A percentile compares a stretch with the other conserved stretches of the same genome.
Evolutionary conservation across 2,329 filamentous ascomycete genomes (phyloP).

Genomic region (Drechslerella dactyloides): DNA sequence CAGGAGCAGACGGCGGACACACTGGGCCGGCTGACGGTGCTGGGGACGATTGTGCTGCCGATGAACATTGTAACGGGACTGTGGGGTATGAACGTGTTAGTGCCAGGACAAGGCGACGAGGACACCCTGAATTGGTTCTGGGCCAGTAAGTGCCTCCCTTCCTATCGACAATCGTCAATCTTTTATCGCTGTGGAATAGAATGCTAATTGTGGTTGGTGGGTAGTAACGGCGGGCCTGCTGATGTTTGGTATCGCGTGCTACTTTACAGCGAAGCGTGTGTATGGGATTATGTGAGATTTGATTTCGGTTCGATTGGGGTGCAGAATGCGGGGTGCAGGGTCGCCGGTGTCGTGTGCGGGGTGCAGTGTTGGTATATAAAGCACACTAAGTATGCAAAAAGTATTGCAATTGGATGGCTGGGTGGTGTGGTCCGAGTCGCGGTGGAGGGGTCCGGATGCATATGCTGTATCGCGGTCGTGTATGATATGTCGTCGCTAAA

Average conservation of each 20-base stretch:
- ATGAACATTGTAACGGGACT: conserved; percentile 87
- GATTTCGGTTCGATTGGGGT: neutral
- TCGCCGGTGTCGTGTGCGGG: neutral
- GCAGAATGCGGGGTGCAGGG: neutral
- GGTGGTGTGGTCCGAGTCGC: too few species aligned
- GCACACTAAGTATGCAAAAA: too few species aligned
- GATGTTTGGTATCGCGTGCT: conserved; percentile 79
- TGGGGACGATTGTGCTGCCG: conserved; percentile 94
- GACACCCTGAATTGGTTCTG: conserved; percentile 65
- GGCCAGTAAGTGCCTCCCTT: conserved; percentile 54
- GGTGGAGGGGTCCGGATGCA: too few species aligned
- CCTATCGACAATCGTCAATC: neutral
- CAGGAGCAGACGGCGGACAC: conserved; percentile 63
- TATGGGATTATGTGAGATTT: conserved; percentile 73
- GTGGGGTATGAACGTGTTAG: conserved; percentile 84
- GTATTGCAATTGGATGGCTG: too few species aligned
- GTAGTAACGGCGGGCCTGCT: conserved; percentile 71
- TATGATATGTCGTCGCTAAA: too few species aligned
- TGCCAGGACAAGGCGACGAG: conserved; percentile 67
- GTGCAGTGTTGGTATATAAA: conserved; percentile 2
- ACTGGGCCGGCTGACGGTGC: conserved; percentile 90
- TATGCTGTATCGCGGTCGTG: too few species aligned
- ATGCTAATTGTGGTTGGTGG: neutral
- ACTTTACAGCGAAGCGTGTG: conserved; percentile 79
- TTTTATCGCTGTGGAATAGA: neutral